Percentiles rank a stretch among this genome's conserved stretches.
Evolutionary conservation across 257 asterid genomes (phyloP).

Genomic region (Gardenia jasminoides): DNA sequence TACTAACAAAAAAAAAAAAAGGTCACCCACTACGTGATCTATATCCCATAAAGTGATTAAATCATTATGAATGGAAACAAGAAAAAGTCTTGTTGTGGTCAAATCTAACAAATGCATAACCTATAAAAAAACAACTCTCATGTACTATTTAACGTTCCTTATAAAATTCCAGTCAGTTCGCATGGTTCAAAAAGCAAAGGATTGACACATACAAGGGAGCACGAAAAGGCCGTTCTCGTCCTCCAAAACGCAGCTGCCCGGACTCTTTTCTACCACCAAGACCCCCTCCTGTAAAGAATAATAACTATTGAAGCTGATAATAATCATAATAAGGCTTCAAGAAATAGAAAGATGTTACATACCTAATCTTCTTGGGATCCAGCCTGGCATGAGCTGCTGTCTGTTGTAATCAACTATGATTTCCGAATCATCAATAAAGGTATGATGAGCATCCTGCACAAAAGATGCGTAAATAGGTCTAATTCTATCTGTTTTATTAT

Average conservation of each 20-base stretch:
- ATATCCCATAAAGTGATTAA: too few species aligned
- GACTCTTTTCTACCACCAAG: conserved; percentile 98
- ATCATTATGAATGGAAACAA: too few species aligned
- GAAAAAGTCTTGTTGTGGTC: background rate
- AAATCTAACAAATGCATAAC: background rate
- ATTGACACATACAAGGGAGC: conserved; percentile 61
- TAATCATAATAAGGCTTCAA: conserved; percentile 12
- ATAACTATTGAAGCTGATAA: conserved; percentile 13
- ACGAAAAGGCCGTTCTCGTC: conserved; percentile 90
- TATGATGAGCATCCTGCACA: conserved; percentile 79
- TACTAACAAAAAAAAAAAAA: background rate
- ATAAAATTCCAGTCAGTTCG: background rate
- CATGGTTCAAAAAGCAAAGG: conserved; percentile 11
- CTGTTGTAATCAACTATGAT: conserved; percentile 88
- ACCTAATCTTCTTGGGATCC: conserved; percentile 99
- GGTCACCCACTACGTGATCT: background rate
- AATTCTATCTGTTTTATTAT: conserved; percentile 9
- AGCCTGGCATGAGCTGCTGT: conserved; percentile 95
- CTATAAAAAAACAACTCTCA: background rate
- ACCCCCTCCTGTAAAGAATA: conserved; percentile 72
- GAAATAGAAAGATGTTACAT: conserved; percentile 15
- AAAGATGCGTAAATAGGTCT: background rate
- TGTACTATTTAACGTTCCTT: background rate
- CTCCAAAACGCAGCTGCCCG: conserved; percentile 97
- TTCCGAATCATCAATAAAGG: conserved; percentile 78